phyloP scores from a whole-genome alignment of 2,329 filamentous ascomycete species.

The Gnomoniopsis sp. region DNA sequence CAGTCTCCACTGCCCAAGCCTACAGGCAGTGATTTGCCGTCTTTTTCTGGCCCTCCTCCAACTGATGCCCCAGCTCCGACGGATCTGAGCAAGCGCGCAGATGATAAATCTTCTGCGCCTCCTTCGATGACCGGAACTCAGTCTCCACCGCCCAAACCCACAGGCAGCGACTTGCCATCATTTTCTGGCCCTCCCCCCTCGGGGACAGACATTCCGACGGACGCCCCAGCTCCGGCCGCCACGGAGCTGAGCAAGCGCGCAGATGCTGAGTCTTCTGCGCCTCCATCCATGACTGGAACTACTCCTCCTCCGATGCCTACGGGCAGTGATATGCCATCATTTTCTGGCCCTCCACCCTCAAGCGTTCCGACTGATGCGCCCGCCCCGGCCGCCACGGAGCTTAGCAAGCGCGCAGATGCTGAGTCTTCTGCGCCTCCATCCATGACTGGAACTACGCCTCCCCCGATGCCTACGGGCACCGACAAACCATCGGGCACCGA shows the following conservation, averaged over 20 bases:
- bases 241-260: neutral
- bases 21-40: neutral
- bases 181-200: neutral
- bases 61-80: neutral
- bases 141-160: neutral
- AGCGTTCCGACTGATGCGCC: neutral
- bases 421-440: neutral
- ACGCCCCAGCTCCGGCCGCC: neutral
- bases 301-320: neutral
- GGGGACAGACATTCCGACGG: neutral
- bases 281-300: neutral
- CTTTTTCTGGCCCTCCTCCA: neutral
- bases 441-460: neutral
- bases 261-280: neutral
- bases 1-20: neutral
- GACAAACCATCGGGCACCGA: neutral
- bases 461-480: neutral
- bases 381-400: neutral
- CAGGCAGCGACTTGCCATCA: neutral
- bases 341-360: neutral
- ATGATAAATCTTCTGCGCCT: neutral
- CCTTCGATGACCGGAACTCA: neutral
- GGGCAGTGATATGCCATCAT: neutral
- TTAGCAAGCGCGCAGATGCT: neutral
- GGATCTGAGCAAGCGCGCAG: neutral